These are phyloP conservation scores for Zalerion maritima DNA, from an alignment of 495 filamentous ascomycete genomes.

Conservation along the genomic window DNA sequence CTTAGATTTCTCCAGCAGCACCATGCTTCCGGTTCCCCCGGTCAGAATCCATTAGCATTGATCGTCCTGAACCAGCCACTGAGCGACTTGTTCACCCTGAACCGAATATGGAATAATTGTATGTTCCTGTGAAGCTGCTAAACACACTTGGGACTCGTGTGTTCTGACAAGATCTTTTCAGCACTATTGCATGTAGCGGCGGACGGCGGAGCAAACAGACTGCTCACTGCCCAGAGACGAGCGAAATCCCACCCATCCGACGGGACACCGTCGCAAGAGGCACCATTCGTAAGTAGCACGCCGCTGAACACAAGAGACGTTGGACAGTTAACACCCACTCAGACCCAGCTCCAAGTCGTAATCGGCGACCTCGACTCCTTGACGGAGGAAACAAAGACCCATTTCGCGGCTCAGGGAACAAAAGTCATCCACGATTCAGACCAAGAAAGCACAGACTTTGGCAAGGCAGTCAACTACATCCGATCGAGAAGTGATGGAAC, in stretches of 20 bases:
- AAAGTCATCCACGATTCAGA: constrained; percentile 51
- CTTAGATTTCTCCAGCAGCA: constrained; percentile 21
- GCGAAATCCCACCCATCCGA: too few relatives aligned
- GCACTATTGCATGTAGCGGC: constrained; percentile 46
- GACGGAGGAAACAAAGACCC: constrained; percentile 33
- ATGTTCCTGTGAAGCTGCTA: constrained; percentile 9
- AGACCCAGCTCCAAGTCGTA: constrained; percentile 50
- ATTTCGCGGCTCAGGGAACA: constrained; percentile 42
- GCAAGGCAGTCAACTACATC: constrained; percentile 41
- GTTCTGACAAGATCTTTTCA: neutral
- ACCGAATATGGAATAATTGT: constrained; percentile 45
- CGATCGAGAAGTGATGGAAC: constrained; percentile 16
- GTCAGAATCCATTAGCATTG: constrained; percentile 35
- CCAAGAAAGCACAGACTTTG: constrained; percentile 70
- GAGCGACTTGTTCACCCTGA: constrained; percentile 31
- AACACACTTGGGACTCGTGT: neutral
- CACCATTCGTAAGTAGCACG: too few relatives aligned
- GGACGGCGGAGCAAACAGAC: constrained; percentile 79
- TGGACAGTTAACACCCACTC: constrained; percentile 3
- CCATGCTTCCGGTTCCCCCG: constrained; percentile 6
- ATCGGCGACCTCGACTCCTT: constrained; percentile 88
- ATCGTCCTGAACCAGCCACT: constrained; percentile 63
- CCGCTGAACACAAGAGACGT: too few relatives aligned
- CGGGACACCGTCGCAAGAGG: too few relatives aligned
- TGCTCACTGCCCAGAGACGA: too few relatives aligned